Percentiles rank a stretch among this genome's conserved stretches.
Evolutionary conservation across 2,329 filamentous ascomycete species (phyloP).

Genomic region (Emergomyces africanus): DNA sequence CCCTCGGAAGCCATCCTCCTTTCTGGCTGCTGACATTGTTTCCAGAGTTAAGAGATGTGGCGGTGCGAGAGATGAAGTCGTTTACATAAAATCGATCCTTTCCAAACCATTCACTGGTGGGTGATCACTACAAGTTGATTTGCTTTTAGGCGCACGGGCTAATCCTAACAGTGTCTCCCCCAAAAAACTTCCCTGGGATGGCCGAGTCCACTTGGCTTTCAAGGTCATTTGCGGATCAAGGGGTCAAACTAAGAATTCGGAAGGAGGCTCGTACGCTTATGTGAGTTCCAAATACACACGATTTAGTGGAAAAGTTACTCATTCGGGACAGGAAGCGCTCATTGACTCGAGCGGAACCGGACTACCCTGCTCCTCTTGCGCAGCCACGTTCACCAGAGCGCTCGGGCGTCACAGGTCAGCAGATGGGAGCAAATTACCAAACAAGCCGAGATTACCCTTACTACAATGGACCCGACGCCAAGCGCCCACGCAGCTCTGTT

Average conservation of each 20-base stretch:
- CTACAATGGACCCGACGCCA: conserved; percentile 23
- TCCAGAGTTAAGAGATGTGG: background rate
- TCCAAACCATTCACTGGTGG: conserved; percentile 59
- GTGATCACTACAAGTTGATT: conserved; percentile 14
- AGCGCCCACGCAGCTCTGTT: conserved; percentile 28
- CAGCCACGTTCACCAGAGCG: conserved; percentile 27
- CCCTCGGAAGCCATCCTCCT: background rate
- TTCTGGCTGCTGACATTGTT: conserved; percentile 4
- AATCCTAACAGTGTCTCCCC: conserved; percentile 23
- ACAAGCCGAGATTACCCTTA: conserved; percentile 21
- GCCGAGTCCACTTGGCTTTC: conserved; percentile 70
- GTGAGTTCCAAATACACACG: conserved; percentile 16
- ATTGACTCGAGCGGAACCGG: conserved; percentile 23
- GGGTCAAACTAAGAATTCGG: conserved; percentile 65
- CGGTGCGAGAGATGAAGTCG: conserved; percentile 29
- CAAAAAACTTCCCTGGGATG: conserved; percentile 68
- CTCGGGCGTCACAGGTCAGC: conserved; percentile 9
- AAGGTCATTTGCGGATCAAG: conserved; percentile 73
- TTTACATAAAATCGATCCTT: conserved; percentile 41
- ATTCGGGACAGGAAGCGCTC: conserved; percentile 24
- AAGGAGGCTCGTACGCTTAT: conserved; percentile 61
- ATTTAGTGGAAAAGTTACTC: conserved; percentile 9
- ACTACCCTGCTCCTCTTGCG: conserved; percentile 21
- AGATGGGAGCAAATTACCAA: conserved; percentile 11
- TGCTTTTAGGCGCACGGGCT: background rate